A percentile compares a stretch with the other conserved stretches of the same genome.
Evolutionary conservation across 805 yeast genomes (phyloP).

Genomic region (Aciculoconidium aculeatum): DNA sequence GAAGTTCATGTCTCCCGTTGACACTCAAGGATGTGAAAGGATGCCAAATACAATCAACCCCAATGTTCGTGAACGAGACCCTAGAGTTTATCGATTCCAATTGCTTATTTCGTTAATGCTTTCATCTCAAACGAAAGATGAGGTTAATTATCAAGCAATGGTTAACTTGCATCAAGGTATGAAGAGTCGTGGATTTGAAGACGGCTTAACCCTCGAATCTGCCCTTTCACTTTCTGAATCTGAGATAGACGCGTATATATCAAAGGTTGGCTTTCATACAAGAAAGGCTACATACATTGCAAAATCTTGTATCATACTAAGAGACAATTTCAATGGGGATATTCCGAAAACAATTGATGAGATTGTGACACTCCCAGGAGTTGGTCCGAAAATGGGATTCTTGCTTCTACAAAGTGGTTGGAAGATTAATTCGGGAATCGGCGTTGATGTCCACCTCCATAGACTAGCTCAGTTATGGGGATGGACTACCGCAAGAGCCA

Average conservation of each 20-base stretch:
- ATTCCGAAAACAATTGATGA: conserved; percentile 68
- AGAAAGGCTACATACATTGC: conserved; percentile 71
- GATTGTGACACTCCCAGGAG: conserved; percentile 73
- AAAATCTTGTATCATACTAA: conserved; percentile 49
- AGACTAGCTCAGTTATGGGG: conserved; percentile 74
- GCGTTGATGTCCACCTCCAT: conserved; percentile 89
- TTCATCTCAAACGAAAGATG: conserved; percentile 90
- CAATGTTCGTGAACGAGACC: conserved; percentile 23
- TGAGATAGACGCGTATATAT: conserved; percentile 60
- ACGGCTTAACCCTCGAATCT: conserved; percentile 57
- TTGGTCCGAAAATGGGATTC: conserved; percentile 94
- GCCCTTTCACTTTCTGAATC: conserved; percentile 44
- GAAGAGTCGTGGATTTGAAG: conserved; percentile 26
- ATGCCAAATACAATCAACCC: conserved; percentile 42
- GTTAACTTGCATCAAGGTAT: conserved; percentile 47
- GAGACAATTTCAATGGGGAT: conserved; percentile 51
- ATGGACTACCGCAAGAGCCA: conserved; percentile 53
- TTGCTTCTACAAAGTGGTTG: conserved; percentile 78
- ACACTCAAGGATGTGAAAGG: conserved; percentile 77
- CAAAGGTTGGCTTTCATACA: conserved; percentile 80
- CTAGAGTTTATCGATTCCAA: conserved; percentile 57
- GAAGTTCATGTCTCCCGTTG: conserved; percentile 75
- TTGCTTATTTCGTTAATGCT: conserved; percentile 76
- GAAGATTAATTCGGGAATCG: conserved; percentile 75
- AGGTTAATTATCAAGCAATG: conserved; percentile 73